A percentile compares a stretch with the other conserved stretches of the same genome.
Evolutionary conservation across 2,329 filamentous ascomycete species (phyloP).

Genomic region (Phaeoacremonium minimum): DNA sequence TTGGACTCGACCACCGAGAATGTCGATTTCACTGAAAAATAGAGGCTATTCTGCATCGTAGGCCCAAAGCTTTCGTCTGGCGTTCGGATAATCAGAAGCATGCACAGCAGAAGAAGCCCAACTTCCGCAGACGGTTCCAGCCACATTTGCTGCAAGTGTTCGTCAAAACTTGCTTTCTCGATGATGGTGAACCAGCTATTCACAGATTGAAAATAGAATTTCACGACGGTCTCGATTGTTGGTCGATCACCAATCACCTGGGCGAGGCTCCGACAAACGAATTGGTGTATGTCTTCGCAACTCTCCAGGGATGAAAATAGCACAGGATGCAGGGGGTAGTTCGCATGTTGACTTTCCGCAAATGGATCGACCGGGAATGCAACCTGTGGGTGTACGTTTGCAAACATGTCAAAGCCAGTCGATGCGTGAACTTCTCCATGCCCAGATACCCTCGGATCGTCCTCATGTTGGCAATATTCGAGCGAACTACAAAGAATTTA

Average conservation of each 20-base stretch:
- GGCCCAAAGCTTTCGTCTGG: slow-evolving; percentile 11
- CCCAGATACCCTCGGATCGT: slow-evolving; percentile 10
- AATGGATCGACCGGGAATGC: slow-evolving; percentile 11
- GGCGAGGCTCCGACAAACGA: slow-evolving; percentile 16
- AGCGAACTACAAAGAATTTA: slow-evolving; percentile 13
- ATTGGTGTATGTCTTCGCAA: slow-evolving; percentile 18
- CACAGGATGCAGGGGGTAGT: slow-evolving; percentile 12
- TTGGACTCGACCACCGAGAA: slow-evolving; percentile 18
- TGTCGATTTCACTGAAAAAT: slow-evolving; percentile 18
- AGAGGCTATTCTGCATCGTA: slow-evolving; percentile 17
- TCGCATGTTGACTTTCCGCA: slow-evolving; percentile 9
- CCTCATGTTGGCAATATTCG: slow-evolving; percentile 19
- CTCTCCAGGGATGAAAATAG: slow-evolving; percentile 17
- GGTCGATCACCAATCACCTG: slow-evolving; percentile 16
- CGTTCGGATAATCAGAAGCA: slow-evolving; percentile 17
- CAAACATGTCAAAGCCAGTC: slow-evolving; percentile 5
- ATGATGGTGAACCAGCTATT: slow-evolving; percentile 23
- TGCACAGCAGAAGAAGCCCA: slow-evolving; percentile 18
- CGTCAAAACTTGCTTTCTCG: slow-evolving; percentile 16
- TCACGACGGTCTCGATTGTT: slow-evolving; percentile 14
- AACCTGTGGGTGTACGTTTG: slow-evolving; percentile 1
- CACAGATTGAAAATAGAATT: slow-evolving; percentile 18
- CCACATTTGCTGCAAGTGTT: slow-evolving; percentile 16
- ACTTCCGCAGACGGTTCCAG: slow-evolving; percentile 18
- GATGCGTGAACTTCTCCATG: slow-evolving; percentile 5